These are phyloP conservation scores for Mycena citricolor DNA, from an alignment of 1,284 basidiomycete species.

Conservation along the genomic window DNA sequence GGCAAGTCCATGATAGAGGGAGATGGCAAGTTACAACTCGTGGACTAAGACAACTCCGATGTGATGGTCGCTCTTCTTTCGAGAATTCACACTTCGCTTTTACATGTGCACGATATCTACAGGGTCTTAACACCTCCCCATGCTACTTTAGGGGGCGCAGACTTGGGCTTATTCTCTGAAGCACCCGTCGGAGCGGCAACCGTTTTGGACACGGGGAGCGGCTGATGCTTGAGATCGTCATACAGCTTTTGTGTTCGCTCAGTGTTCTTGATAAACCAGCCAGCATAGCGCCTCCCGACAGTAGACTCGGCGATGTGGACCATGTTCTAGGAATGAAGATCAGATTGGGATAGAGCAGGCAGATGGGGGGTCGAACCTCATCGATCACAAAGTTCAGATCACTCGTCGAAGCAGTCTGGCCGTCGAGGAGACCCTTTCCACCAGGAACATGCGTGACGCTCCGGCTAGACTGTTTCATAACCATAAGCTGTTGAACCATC, in stretches of 20 bases:
- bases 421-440: slow-evolving; percentile 72
- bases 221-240: slow-evolving; percentile 72
- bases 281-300: slow-evolving; percentile 88
- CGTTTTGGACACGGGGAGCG: slow-evolving; percentile 44
- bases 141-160: slow-evolving; percentile 62
- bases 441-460: slow-evolving; percentile 60
- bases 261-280: slow-evolving; percentile 96
- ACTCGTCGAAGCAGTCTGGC: slow-evolving; percentile 85
- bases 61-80: too few species aligned
- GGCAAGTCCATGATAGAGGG: slow-evolving; percentile 37
- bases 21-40: too few species aligned
- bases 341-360: not conserved
- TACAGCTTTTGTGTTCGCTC: slow-evolving; percentile 85
- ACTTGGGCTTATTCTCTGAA: too few species aligned
- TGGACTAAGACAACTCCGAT: too few species aligned
- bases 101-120: slow-evolving; percentile 3
- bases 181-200: slow-evolving; percentile 28
- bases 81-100: too few species aligned
- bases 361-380: slow-evolving; percentile 55
- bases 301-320: slow-evolving; percentile 95
- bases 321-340: slow-evolving; percentile 66
- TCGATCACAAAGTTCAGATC: slow-evolving; percentile 96
- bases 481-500: slow-evolving; percentile 95
- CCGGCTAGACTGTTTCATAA: slow-evolving; percentile 87
- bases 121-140: slow-evolving; percentile 55